A percentile compares a stretch with the other conserved stretches of the same genome.
Evolutionary conservation across 257 asterid species (phyloP).

Genomic region (Solanum appendiculatum): DNA sequence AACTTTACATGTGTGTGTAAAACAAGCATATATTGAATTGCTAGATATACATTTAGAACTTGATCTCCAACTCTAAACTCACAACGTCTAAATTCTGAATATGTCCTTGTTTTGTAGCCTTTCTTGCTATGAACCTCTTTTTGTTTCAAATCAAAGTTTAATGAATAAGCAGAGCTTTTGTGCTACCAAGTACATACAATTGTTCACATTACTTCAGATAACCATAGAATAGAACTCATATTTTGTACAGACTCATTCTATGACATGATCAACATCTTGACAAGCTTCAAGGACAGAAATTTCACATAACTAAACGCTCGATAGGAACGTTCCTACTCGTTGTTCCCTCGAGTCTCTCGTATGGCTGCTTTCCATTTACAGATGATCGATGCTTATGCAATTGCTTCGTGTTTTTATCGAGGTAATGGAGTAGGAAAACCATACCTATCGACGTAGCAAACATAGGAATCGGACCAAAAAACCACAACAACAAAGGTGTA

Average conservation of each 20-base stretch:
- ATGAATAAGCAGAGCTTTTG: background rate
- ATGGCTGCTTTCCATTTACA: background rate
- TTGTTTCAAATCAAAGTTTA: background rate
- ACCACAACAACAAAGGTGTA: slow-evolving; percentile 41
- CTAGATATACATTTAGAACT: background rate
- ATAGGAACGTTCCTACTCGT: background rate
- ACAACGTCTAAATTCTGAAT: background rate
- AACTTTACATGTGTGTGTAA: background rate
- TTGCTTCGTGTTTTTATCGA: background rate
- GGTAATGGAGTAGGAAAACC: background rate
- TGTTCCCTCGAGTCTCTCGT: background rate
- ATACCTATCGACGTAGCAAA: background rate
- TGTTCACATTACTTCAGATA: background rate
- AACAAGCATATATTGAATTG: background rate
- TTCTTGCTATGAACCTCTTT: background rate
- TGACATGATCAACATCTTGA: too few species aligned
- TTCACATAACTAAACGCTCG: background rate
- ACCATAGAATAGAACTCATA: background rate
- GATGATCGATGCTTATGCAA: background rate
- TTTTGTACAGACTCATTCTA: too few species aligned
- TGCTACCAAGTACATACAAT: background rate
- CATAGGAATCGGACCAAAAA: slow-evolving; percentile 43
- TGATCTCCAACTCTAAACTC: background rate
- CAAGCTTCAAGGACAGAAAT: background rate
- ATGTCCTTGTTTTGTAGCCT: too few species aligned